Percentiles rank a stretch among this genome's conserved stretches.
These are phyloP conservation scores for Corylus americana DNA, from an alignment of 306 rosid species.

Conservation along the genomic window DNA sequence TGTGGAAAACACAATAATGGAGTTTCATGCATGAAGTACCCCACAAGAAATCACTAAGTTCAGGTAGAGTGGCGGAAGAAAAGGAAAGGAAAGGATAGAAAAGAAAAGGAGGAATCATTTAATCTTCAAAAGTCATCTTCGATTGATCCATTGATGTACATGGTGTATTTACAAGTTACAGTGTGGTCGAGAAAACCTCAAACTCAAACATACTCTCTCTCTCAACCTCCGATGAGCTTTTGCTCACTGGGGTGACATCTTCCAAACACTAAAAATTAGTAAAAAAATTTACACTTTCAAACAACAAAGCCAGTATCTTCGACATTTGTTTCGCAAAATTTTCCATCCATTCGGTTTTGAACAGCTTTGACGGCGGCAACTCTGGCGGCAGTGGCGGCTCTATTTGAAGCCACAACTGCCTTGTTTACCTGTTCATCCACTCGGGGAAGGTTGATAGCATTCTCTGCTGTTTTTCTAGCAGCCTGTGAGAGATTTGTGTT, in stretches of 20 bases:
- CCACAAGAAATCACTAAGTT: conserved; percentile 19
- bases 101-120: neutral
- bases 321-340: conserved; percentile 70
- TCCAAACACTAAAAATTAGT: conserved; percentile 54
- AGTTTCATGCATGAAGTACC: conserved; percentile 22
- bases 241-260: conserved; percentile 70
- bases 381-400: conserved; percentile 94
- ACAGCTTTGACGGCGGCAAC: conserved; percentile 98
- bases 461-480: conserved; percentile 76
- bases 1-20: conserved; percentile 25
- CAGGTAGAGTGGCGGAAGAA: neutral
- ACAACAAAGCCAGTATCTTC: conserved; percentile 38
- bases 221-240: conserved; percentile 72
- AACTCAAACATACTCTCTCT: conserved; percentile 40
- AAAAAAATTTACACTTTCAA: conserved; percentile 65
- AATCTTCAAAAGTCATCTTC: conserved; percentile 39
- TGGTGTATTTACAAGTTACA: conserved; percentile 75
- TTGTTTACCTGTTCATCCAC: conserved; percentile 81
- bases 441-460: conserved; percentile 59
- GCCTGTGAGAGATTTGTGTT: conserved; percentile 46
- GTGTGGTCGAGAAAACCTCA: conserved; percentile 51
- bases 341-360: conserved; percentile 90
- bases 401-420: conserved; percentile 78
- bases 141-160: conserved; percentile 78
- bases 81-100: too few species aligned